phyloP scores from a whole-genome alignment of 225 moss, liverwort and hornwort genomes.

The Neckera pumila region DNA sequence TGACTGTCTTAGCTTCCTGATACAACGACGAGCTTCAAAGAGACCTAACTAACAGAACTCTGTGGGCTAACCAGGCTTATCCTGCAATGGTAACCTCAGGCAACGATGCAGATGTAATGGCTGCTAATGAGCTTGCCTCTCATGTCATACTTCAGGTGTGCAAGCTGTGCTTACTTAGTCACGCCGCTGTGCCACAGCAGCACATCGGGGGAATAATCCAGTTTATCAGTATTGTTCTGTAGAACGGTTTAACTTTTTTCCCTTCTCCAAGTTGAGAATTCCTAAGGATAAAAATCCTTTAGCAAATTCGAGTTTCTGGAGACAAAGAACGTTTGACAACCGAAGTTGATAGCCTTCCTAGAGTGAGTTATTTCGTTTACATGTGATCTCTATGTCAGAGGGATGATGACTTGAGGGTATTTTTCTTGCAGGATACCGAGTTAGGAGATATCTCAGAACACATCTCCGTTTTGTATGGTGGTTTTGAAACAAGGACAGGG shows the following conservation, averaged over 20 bases:
- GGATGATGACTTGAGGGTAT: neutral
- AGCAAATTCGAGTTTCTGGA: neutral
- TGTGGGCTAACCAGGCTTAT: conserved; percentile 57
- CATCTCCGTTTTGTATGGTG: conserved; percentile 64
- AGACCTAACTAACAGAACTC: neutral
- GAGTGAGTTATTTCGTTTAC: neutral
- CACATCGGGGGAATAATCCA: neutral
- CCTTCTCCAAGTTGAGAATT: neutral
- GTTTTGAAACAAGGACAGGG: conserved; percentile 84
- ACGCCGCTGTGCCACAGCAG: neutral
- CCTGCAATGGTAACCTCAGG: conserved; percentile 66
- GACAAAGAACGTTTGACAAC: neutral
- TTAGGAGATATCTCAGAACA: conserved; percentile 28
- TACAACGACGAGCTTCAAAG: neutral
- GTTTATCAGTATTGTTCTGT: neutral
- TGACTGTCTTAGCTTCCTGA: neutral
- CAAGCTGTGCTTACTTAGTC: neutral
- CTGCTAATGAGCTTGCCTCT: conserved; percentile 75
- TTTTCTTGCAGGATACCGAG: conserved; percentile 42
- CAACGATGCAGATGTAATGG: conserved; percentile 86
- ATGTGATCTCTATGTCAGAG: neutral
- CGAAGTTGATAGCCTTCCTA: neutral
- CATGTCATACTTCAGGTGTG: conserved; percentile 74
- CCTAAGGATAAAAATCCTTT: neutral
- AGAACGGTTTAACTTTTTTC: neutral